Base-by-base conservation (phyloP, 2,329 filamentous ascomycete species). In the Didymella lethalis region DNA sequence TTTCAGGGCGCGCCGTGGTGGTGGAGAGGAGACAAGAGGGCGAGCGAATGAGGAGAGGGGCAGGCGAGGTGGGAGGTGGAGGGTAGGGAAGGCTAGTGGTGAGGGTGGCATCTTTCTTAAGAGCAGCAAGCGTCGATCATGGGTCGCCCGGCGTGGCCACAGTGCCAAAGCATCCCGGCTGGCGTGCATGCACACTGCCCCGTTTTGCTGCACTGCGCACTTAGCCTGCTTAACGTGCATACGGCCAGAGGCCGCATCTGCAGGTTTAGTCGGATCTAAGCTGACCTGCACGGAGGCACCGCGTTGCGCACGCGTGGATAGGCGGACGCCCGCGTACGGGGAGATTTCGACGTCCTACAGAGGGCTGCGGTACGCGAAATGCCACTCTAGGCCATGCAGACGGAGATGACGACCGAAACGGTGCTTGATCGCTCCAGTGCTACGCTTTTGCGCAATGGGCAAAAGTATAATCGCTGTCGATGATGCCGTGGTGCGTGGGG, bases 21-120 rank as follows among this genome's bases (percentile, higher is more conserved):
- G 63, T 50, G 46, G 49, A 46, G 50, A 61, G 66, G 71, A 75
- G 70, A 77, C 65, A 73, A 75, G 72, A 75, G 69, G 67, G 68
- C 64, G 69, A 74, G 67, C 72, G 75, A 77, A 79, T 78, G 75
- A 75, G 75, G 72, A 60, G 74, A 53, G 74, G 72, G 73, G 71
- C 76, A 68, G 75, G 77, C 75, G 78, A 76, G 76, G 77, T 72
- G 72, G 68, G 73, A 75, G 75, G 76, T 73, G 74, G 69, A 75
- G 74, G 73, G 72, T 74, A 73, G 68, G 70, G 75, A 73, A 73
- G 49, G 69, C 69, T 77, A 76, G 69, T 67, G 66, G 67, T 69
- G 75, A 71, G 74, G 74, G 72, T 74, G 68, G 60, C 46, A 73
- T 70, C 63, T 67, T 64, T 71, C 68, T 77, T 76, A 76, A 74